These are phyloP conservation scores for Colletotrichum australisinense DNA, from an alignment of 2,329 filamentous ascomycete species.

Conservation along the genomic window DNA sequence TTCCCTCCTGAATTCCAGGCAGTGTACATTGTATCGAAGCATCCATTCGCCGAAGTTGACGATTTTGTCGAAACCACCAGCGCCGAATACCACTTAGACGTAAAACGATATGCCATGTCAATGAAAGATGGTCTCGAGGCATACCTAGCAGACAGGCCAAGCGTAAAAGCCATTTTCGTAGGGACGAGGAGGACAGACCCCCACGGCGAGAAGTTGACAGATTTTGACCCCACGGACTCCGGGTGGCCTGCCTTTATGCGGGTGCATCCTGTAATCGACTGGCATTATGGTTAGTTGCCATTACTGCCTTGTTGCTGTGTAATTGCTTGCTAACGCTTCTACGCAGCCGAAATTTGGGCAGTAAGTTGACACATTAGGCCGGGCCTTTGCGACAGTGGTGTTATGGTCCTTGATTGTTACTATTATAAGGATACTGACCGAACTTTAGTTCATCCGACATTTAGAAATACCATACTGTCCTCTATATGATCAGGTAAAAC, in stretches of 20 bases:
- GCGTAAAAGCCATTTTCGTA: slow-evolving; percentile 84
- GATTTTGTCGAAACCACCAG: slow-evolving; percentile 80
- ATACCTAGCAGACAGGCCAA: slow-evolving; percentile 75
- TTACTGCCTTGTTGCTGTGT: no score
- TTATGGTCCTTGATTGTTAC: background rate
- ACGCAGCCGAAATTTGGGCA: slow-evolving; percentile 84
- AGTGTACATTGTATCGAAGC: slow-evolving; percentile 87
- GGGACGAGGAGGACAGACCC: slow-evolving; percentile 93
- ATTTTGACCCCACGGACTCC: slow-evolving; percentile 88
- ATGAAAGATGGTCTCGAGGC: slow-evolving; percentile 85
- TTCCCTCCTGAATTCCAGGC: slow-evolving; percentile 71
- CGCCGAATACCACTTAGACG: slow-evolving; percentile 77
- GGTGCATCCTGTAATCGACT: slow-evolving; percentile 95
- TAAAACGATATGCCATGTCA: slow-evolving; percentile 79
- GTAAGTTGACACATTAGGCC: slow-evolving; percentile 64
- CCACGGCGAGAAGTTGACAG: slow-evolving; percentile 80
- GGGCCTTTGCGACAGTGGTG: background rate
- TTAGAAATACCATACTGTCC: slow-evolving; percentile 85
- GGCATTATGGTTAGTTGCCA: slow-evolving; percentile 75
- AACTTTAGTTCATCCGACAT: slow-evolving; percentile 77
- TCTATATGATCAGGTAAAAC: slow-evolving; percentile 76
- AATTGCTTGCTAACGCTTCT: background rate
- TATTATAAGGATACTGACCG: background rate
- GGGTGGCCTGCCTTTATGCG: slow-evolving; percentile 95
- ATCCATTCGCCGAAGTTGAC: slow-evolving; percentile 90